Percentiles rank a stretch among this genome's conserved stretches.
These are phyloP conservation scores for Xylaria sp. DNA, from an alignment of 2,329 filamentous ascomycete species.

Conservation along the genomic window DNA sequence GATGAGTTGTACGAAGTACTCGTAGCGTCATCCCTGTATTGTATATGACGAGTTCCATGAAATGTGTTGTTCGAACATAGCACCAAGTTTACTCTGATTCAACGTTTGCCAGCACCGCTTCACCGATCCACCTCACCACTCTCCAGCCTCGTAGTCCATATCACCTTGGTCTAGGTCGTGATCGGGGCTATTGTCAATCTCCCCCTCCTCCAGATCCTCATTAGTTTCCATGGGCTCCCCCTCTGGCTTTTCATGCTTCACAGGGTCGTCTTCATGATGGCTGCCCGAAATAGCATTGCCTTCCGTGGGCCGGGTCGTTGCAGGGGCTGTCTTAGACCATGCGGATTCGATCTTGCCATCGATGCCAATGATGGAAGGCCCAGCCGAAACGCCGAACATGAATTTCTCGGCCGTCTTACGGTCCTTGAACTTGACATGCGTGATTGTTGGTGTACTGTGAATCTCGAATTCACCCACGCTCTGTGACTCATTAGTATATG, in stretches of 20 bases:
- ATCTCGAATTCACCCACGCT: slow-evolving; percentile 59
- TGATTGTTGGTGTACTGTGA: slow-evolving; percentile 41
- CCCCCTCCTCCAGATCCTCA: slow-evolving; percentile 27
- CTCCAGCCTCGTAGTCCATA: slow-evolving; percentile 33
- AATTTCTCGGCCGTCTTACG: slow-evolving; percentile 67
- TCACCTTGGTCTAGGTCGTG: slow-evolving; percentile 28
- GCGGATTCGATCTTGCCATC: slow-evolving; percentile 57
- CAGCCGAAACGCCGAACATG: slow-evolving; percentile 47
- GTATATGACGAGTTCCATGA: no score
- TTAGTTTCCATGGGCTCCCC: slow-evolving; percentile 16
- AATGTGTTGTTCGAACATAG: no score
- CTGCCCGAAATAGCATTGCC: slow-evolving; percentile 21
- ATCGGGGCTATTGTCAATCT: slow-evolving; percentile 21
- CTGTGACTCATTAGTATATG: slow-evolving; percentile 36
- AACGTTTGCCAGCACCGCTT: neutral
- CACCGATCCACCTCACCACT: slow-evolving; percentile 8
- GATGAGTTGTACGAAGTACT: no score
- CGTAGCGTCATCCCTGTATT: no score
- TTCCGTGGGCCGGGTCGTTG: slow-evolving; percentile 18
- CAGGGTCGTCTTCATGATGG: slow-evolving; percentile 24
- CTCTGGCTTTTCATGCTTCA: slow-evolving; percentile 20
- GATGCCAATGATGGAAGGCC: slow-evolving; percentile 56
- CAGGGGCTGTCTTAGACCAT: slow-evolving; percentile 47
- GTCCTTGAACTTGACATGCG: slow-evolving; percentile 60
- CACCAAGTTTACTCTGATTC: no score